phyloP scores from a whole-genome alignment of 495 filamentous ascomycete species.

The Aspergillus avenaceus region DNA sequence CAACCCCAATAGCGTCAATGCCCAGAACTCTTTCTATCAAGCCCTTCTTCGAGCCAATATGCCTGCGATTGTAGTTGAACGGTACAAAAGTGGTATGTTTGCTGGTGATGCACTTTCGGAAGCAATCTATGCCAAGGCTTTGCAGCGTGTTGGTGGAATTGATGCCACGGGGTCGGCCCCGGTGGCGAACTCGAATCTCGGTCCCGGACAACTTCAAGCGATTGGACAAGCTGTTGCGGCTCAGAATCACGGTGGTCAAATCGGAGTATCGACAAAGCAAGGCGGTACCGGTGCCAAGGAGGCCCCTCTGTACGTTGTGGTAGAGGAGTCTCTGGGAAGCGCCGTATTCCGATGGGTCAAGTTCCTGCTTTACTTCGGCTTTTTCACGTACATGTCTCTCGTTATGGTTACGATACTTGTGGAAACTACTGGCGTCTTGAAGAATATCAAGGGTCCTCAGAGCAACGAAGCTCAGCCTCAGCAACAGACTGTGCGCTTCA shows the following conservation, averaged over 20 bases:
- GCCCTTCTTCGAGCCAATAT: slow-evolving; percentile 86
- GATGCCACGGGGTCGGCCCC: slow-evolving; percentile 38
- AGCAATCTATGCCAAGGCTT: slow-evolving; percentile 66
- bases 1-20: slow-evolving; percentile 77
- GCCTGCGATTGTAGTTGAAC: slow-evolving; percentile 84
- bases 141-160: slow-evolving; percentile 59
- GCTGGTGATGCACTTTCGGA: slow-evolving; percentile 72
- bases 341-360: slow-evolving; percentile 86
- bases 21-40: slow-evolving; percentile 91
- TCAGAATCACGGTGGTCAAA: slow-evolving; percentile 62
- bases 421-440: slow-evolving; percentile 71
- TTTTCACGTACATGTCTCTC: slow-evolving; percentile 69
- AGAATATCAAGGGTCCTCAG: slow-evolving; percentile 65
- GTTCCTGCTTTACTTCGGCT: slow-evolving; percentile 71
- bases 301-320: slow-evolving; percentile 85
- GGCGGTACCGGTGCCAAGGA: slow-evolving; percentile 66
- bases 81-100: slow-evolving; percentile 81
- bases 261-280: slow-evolving; percentile 37
- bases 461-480: slow-evolving; percentile 84
- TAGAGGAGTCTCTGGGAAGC: slow-evolving; percentile 82
- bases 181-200: slow-evolving; percentile 40
- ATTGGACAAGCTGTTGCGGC: slow-evolving; percentile 86
- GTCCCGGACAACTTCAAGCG: slow-evolving; percentile 67
- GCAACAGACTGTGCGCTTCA: slow-evolving; percentile 85
- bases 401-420: slow-evolving; percentile 73